Evolutionary conservation across 495 filamentous ascomycete genomes (phyloP), one percentile per base, ranked within the genome.

Genomic region (Penicillium alfredii): DNA sequence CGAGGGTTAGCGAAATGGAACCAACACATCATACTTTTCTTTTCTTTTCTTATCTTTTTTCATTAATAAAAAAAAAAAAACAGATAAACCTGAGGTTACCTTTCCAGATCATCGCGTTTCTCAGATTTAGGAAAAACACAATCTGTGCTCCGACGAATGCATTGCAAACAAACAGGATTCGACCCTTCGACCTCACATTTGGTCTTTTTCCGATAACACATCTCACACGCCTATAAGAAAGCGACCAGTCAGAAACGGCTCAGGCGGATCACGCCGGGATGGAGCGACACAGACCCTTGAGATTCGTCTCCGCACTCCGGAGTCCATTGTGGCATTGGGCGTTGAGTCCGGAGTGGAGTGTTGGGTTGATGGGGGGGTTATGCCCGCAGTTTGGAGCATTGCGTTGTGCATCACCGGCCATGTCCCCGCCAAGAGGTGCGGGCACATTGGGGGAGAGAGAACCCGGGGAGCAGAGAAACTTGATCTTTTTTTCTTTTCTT

Each of bases 171-270:
- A 13, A 50, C 11, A 14, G 32, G 9, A 32, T 77, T 70, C 19
- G 86, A 83, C 35, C 85, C 74, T 58, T 93, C 89, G 33, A 88
- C 80, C 57, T 95, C 88, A 61, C 92, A 98, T 64, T 92, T 94
- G 53, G 92, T 93, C 74, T 96, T 96, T 73, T 88, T 95, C 67
- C 87, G 92, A 49, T 86, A 78, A 55, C 92, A 98, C 84, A 88
- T 89, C 54, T 94, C 88, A 69, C 90, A 98, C 33, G 88, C 88
- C 84, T 90, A 53, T 30, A 19, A 41, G 31, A 49, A 34, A 22
- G 10, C 17, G 24, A 28, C 18, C 25, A 31, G 45, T 43, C 34
- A 49, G 48, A n/a, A n/a, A n/a, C n/a, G n/a, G n/a, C n/a, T n/a
- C n/a, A n/a, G n/a, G n/a, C n/a, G n/a, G n/a, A n/a, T n/a, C n/a